Percentiles rank a stretch among this genome's conserved stretches.
Conservation (phyloP, 2,329 filamentous ascomycete genomes). For the Neonectria ditissima region DNA sequence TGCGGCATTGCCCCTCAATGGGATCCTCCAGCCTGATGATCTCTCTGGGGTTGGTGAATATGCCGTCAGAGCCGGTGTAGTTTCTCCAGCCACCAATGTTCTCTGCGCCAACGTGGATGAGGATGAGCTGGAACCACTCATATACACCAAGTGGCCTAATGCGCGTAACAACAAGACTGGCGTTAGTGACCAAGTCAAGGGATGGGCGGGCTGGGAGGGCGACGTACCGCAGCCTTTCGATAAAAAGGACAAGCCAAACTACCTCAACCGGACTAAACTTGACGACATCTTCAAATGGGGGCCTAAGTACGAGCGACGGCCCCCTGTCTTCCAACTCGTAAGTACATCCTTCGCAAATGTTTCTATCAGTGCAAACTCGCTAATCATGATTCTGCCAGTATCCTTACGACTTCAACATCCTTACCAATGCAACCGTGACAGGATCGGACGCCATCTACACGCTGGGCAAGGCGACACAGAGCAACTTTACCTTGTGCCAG, state of each 20-base stretch:
- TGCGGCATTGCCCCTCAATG: constrained; percentile 69
- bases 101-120: constrained; percentile 75
- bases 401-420: constrained; percentile 74
- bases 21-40: constrained; percentile 76
- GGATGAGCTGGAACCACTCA: constrained; percentile 70
- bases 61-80: constrained; percentile 73
- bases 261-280: constrained; percentile 68
- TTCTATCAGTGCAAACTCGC: constrained; percentile 13
- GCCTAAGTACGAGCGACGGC: constrained; percentile 59
- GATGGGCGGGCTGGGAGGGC: constrained; percentile 51
- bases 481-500: constrained; percentile 75
- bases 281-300: constrained; percentile 80
- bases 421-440: constrained; percentile 65
- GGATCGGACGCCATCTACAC: constrained; percentile 70
- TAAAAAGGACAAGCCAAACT: constrained; percentile 47
- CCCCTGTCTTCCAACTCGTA: constrained; percentile 64
- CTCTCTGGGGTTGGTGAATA: constrained; percentile 77
- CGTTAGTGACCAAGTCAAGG: constrained; percentile 49
- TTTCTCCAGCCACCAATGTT: constrained; percentile 78
- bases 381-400: constrained; percentile 49
- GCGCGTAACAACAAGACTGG: constrained; percentile 50
- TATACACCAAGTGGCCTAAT: constrained; percentile 72
- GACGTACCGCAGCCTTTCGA: constrained; percentile 52
- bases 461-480: constrained; percentile 66
- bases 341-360: constrained; percentile 46